phyloP scores from a whole-genome alignment of 805 yeast species.

The Lachancea dasiensis region DNA sequence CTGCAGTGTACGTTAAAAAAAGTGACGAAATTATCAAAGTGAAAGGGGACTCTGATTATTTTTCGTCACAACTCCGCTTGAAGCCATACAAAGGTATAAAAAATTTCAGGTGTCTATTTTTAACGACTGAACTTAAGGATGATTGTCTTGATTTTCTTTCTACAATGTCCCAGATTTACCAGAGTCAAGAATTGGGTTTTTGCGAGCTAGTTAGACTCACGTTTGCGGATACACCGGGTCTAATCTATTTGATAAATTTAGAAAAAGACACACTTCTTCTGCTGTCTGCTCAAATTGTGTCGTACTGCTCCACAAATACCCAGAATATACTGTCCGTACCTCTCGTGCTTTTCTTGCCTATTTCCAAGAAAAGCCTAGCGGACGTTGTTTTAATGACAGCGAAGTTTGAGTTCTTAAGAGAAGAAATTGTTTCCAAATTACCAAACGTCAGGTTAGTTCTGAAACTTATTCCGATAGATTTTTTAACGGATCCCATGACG shows the following conservation, averaged over 20 bases:
- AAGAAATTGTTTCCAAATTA: slow-evolving; percentile 27
- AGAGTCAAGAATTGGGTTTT: slow-evolving; percentile 31
- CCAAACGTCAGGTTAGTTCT: slow-evolving; percentile 27
- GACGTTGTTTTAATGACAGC: slow-evolving; percentile 44
- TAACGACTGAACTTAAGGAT: slow-evolving; percentile 31
- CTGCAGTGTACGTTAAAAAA: slow-evolving; percentile 28
- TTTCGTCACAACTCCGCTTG: slow-evolving; percentile 57
- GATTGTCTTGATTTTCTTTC: slow-evolving; percentile 29
- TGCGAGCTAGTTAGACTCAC: slow-evolving; percentile 30
- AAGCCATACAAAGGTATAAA: slow-evolving; percentile 48
- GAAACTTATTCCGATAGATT: slow-evolving; percentile 40
- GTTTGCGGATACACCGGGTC: slow-evolving; percentile 25
- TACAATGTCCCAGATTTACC: slow-evolving; percentile 29
- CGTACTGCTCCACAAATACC: slow-evolving; percentile 30
- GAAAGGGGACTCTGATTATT: slow-evolving; percentile 43
- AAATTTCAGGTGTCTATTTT: slow-evolving; percentile 45
- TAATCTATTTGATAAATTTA: slow-evolving; percentile 23
- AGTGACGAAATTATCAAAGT: slow-evolving; percentile 34
- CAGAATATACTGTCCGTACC: slow-evolving; percentile 25
- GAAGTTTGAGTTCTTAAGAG: slow-evolving; percentile 43
- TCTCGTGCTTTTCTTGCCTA: slow-evolving; percentile 28
- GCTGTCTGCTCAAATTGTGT: slow-evolving; percentile 40
- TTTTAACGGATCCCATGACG: slow-evolving; percentile 33
- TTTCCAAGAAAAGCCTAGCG: slow-evolving; percentile 26
- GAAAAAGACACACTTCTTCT: slow-evolving; percentile 45